Conservation (phyloP, 768 basidiomycete species). For the Chalciporus chontae region DNA sequence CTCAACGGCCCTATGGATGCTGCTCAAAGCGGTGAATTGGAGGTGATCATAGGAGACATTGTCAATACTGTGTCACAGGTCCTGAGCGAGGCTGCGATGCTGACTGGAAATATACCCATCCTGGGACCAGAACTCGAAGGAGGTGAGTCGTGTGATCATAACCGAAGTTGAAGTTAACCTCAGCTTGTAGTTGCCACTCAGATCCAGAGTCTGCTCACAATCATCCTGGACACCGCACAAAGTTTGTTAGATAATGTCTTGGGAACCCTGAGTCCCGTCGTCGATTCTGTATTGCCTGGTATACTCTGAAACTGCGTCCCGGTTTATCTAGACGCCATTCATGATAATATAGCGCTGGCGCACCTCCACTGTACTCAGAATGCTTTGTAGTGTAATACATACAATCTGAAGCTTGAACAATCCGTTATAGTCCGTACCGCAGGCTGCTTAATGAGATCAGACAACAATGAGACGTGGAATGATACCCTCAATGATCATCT, state of each 20-base stretch:
- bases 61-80: slow-evolving; percentile 47
- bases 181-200: slow-evolving; percentile 48
- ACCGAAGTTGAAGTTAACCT: neutral
- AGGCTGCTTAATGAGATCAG: slow-evolving; percentile 1
- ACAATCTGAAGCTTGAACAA: neutral
- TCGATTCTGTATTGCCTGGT: slow-evolving; percentile 17
- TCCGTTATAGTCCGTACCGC: neutral
- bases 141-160: slow-evolving; percentile 37
- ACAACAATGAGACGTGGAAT: too few relatives aligned
- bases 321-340: too few relatives aligned
- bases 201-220: slow-evolving; percentile 58
- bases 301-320: neutral
- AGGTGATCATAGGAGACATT: slow-evolving; percentile 47
- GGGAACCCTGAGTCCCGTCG: slow-evolving; percentile 38
- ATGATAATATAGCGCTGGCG: neutral
- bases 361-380: neutral
- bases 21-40: slow-evolving; percentile 40
- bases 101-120: slow-evolving; percentile 40
- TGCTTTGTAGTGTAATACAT: neutral
- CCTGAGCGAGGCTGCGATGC: slow-evolving; percentile 30
- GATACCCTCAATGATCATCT: neutral
- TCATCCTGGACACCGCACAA: slow-evolving; percentile 45
- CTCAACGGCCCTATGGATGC: slow-evolving; percentile 54
- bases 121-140: slow-evolving; percentile 53
- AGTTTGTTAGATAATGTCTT: slow-evolving; percentile 46